Percentiles rank a stretch among this genome's conserved stretches.
phyloP scores from a whole-genome alignment of 129 eudicot genomes.

The Chrysanthemum seticuspe region DNA sequence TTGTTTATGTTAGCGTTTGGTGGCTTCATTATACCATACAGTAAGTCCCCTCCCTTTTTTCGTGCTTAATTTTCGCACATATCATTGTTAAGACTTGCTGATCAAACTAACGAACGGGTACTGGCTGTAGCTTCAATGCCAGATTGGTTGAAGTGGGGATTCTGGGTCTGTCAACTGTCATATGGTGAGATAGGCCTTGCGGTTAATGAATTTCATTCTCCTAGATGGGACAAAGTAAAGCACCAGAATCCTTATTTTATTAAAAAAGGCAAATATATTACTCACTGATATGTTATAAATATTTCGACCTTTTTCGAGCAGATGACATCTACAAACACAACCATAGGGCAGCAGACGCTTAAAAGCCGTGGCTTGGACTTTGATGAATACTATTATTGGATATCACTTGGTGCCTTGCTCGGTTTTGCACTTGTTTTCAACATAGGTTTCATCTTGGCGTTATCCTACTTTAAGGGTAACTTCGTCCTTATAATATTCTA shows the following conservation, averaged over 20 bases:
- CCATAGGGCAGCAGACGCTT: slow-evolving; percentile 10
- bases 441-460: slow-evolving; percentile 12
- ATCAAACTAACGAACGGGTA: slow-evolving; percentile 20
- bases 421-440: slow-evolving; percentile 9
- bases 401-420: slow-evolving; percentile 9
- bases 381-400: slow-evolving; percentile 13
- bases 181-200: slow-evolving; percentile 79
- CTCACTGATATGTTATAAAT: neutral
- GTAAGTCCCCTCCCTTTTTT: slow-evolving; percentile 30
- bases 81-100: neutral
- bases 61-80: neutral
- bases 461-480: slow-evolving; percentile 15
- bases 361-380: slow-evolving; percentile 1
- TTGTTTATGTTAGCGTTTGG: slow-evolving; percentile 43
- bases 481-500: slow-evolving; percentile 1
- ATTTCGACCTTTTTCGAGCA: neutral
- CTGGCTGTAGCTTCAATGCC: slow-evolving; percentile 77
- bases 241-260: neutral
- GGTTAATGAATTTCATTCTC: slow-evolving; percentile 67
- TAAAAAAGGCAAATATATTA: neutral
- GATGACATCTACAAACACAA: neutral
- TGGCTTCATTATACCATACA: slow-evolving; percentile 64
- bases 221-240: slow-evolving; percentile 71
- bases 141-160: slow-evolving; percentile 75
- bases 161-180: slow-evolving; percentile 71